These are phyloP conservation scores for Globisporangium megalacanthum DNA, from an alignment of 352 stramenopile genomes.

Conservation along the genomic window DNA sequence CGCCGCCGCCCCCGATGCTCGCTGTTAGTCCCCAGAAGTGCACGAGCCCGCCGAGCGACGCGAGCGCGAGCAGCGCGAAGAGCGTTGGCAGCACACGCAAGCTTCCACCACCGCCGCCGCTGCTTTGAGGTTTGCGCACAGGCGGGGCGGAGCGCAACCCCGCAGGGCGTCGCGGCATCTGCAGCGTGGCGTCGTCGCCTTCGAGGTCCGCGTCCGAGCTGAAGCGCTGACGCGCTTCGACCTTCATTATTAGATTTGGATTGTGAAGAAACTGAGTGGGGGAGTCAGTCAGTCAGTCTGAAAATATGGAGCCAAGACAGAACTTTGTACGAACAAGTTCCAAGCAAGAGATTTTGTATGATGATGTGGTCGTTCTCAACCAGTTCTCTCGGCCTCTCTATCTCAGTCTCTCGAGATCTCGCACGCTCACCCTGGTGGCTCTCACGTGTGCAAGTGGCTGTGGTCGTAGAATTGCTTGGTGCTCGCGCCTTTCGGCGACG, in stretches of 20 bases:
- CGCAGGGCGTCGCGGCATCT: background rate
- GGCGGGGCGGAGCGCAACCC: background rate
- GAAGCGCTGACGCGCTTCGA: conserved; percentile 16
- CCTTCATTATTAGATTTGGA: background rate
- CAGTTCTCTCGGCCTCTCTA: too few species aligned
- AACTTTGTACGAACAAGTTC: too few species aligned
- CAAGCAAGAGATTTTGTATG: too few species aligned
- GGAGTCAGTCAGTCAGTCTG: too few species aligned
- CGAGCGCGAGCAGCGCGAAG: conserved; percentile 41
- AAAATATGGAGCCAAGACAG: too few species aligned
- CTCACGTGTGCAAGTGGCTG: conserved; percentile 55
- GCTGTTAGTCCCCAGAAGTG: conserved; percentile 67
- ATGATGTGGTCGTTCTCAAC: too few species aligned
- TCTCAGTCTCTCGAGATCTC: too few species aligned
- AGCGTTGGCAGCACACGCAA: conserved; percentile 20
- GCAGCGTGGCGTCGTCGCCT: conserved; percentile 2
- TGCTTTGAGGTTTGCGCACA: background rate
- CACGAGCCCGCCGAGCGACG: conserved; percentile 48
- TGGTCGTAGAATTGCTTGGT: conserved; percentile 84
- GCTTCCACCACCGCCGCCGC: conserved; percentile 1
- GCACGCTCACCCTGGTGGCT: background rate
- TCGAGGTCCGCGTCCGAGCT: conserved; percentile 22
- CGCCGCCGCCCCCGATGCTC: conserved; percentile 8
- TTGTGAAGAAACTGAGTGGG: too few species aligned
- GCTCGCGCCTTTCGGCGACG: conserved; percentile 65